Evolutionary conservation across 768 basidiomycete genomes (phyloP), one percentile per base, ranked within the genome.

Genomic region (Lentinula sp.): DNA sequence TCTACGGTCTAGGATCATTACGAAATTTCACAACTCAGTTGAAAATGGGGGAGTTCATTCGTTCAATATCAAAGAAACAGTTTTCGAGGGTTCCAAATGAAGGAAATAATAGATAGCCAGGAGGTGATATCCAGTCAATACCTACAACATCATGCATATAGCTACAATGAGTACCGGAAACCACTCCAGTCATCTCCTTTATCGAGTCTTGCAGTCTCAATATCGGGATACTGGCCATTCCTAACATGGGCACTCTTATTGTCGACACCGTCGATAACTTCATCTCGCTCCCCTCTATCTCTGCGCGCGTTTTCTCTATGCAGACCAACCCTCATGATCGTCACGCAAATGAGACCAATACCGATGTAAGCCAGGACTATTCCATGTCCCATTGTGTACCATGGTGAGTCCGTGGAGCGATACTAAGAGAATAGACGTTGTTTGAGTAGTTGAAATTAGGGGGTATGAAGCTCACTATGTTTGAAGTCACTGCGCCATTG

Each of bases 181-280:
- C 88, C 86, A 66, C 87, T 90, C 88, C 87, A 90, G 56, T 77
- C 70, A 65, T 90, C 89, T 3, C 88, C 88, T 66, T 87, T 89
- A 46, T 81, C 80, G 23, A 70, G 74, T 63, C 79, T 79, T 16
- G 87, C 88, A 20, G 80, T 83, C 56, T 83, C 78, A n/a, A 83
- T 72, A 61, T 74, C 84, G 57, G 73, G 71, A 63, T 77, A 86
- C 33, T 65, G 73, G 3, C 87, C 87, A 66, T 88, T 88, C 49
- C 72, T 74, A 56, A 77, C 78, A 57, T 80, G 66, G 2, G 77
- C 81, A 16, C 62, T 61, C 62, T 75, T 74, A 63, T 79, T 78
- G 36, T 80, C 78, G 7, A 75, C 63, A 6, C 81, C 80, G 56
- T 79, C 74, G 61, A 88, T 84, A 39, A 87, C 72, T 65, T 89